phyloP scores from a whole-genome alignment of 768 basidiomycete genomes.

The Boletus rex-veris region DNA sequence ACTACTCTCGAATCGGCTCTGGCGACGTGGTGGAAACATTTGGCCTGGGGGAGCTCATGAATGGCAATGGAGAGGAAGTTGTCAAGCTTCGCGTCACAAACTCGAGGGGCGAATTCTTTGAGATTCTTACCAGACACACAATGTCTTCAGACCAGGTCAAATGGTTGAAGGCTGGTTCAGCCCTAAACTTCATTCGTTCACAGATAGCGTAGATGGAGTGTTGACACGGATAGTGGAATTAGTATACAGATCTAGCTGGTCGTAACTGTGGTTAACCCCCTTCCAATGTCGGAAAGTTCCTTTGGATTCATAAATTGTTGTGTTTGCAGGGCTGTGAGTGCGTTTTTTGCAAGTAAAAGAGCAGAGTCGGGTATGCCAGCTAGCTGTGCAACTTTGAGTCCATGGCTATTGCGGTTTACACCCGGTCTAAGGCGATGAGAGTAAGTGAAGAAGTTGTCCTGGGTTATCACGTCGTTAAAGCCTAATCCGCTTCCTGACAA shows the following conservation, averaged over 20 bases:
- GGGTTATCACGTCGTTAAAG: not conserved
- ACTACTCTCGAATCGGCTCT: conserved; percentile 80
- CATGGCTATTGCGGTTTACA: conserved; percentile 88
- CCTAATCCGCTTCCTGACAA: not conserved
- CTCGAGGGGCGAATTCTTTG: conserved; percentile 55
- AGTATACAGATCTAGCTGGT: conserved; percentile 4
- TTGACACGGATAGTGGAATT: not conserved
- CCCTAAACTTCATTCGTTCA: conserved; percentile 84
- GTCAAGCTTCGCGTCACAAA: conserved; percentile 65
- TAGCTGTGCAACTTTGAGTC: conserved; percentile 81
- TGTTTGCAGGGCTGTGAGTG: conserved; percentile 41
- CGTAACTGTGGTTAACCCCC: conserved; percentile 17
- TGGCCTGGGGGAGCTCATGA: conserved; percentile 70
- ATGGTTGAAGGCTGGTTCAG: conserved; percentile 87
- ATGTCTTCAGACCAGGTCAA: conserved; percentile 87
- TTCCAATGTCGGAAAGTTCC: conserved; percentile 34
- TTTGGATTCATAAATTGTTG: conserved; percentile 22
- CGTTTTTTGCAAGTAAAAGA: conserved; percentile 56
- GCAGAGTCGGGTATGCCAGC: conserved; percentile 76
- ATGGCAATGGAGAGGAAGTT: conserved; percentile 38
- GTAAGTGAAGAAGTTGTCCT: conserved; percentile 82
- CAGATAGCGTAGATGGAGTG: conserved; percentile 32
- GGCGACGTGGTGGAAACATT: conserved; percentile 81
- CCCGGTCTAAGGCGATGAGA: conserved; percentile 78
- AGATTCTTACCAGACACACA: conserved; percentile 78